Evolutionary conservation across 1,284 basidiomycete genomes (phyloP).

Genomic region (Ceratobasidium sp.): DNA sequence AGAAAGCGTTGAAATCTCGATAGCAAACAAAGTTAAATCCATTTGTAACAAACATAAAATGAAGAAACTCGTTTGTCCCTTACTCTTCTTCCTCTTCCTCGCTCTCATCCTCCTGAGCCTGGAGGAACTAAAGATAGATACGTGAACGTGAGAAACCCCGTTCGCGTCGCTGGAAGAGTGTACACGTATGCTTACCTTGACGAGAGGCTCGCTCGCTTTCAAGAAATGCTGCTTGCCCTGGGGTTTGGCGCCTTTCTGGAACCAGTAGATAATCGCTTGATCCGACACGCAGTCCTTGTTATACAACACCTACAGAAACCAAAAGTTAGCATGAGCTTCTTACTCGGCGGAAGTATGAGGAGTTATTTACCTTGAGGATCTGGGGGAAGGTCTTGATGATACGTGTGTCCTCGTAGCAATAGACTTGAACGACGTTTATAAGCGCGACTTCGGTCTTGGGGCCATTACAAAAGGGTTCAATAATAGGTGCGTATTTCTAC

Average conservation of each 20-base stretch:
- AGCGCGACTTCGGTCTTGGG: conserved; percentile 92
- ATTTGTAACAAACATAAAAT: conserved; percentile 1
- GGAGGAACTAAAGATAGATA: conserved; percentile 71
- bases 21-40: conserved; percentile 6
- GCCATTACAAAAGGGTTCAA: conserved; percentile 89
- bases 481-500: conserved; percentile 85
- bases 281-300: conserved; percentile 95
- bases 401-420: conserved; percentile 95
- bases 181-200: conserved; percentile 73
- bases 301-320: conserved; percentile 80
- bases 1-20: conserved; percentile 20
- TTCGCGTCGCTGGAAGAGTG: not conserved
- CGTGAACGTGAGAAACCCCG: conserved; percentile 1
- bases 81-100: conserved; percentile 68
- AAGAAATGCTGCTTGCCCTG: conserved; percentile 96
- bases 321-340: not conserved
- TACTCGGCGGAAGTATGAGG: not conserved
- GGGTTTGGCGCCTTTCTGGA: conserved; percentile 95
- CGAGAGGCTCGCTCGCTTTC: conserved; percentile 87
- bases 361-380: conserved; percentile 82
- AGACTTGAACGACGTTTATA: conserved; percentile 93
- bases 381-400: conserved; percentile 95
- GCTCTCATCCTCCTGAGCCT: conserved; percentile 82
- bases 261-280: conserved; percentile 97
- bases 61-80: conserved; percentile 8